phyloP scores from a whole-genome alignment of 2,329 filamentous ascomycete species.

The Cyphellophora attinorum region DNA sequence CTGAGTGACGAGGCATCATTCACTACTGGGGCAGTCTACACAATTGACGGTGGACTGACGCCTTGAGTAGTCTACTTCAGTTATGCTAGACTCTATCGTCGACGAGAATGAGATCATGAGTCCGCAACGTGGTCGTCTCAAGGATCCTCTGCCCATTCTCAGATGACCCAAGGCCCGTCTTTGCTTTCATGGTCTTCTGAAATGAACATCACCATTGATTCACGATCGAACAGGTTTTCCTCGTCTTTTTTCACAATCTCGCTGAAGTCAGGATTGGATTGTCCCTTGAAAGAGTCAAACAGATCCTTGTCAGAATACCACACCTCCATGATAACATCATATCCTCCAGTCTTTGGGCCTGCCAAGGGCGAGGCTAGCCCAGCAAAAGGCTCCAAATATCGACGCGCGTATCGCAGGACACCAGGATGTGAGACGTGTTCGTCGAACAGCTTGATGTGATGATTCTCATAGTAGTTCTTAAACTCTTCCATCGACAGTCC shows the following conservation, averaged over 20 bases:
- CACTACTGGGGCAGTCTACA: conserved; percentile 36
- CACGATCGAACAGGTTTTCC: conserved; percentile 5
- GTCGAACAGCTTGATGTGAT: conserved; percentile 14
- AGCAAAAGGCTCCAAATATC: conserved; percentile 4
- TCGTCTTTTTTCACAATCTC: conserved; percentile 6
- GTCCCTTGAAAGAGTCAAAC: conserved; percentile 5
- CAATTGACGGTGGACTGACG: conserved; percentile 38
- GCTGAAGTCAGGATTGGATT: conserved; percentile 3
- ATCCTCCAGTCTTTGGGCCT: conserved; percentile 1
- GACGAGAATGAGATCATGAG: too few species aligned
- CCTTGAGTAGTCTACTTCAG: too few species aligned
- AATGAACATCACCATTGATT: conserved; percentile 5
- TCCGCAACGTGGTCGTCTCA: too few species aligned
- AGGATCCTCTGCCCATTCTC: background rate
- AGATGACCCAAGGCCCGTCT: conserved; percentile 2
- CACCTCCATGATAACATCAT: conserved; percentile 8
- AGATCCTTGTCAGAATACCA: conserved; percentile 6
- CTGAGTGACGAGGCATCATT: conserved; percentile 37
- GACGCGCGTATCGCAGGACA: conserved; percentile 3
- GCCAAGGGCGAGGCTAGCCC: conserved; percentile 2
- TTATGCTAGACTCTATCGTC: too few species aligned
- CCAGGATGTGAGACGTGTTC: conserved; percentile 13
- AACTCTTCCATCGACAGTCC: conserved; percentile 17
- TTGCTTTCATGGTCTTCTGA: conserved; percentile 5
- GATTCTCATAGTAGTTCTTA: conserved; percentile 17